A percentile compares a stretch with the other conserved stretches of the same genome.
These are phyloP conservation scores for Myriosclerotinia duriaeana DNA, from an alignment of 2,329 filamentous ascomycete genomes.

Conservation along the genomic window DNA sequence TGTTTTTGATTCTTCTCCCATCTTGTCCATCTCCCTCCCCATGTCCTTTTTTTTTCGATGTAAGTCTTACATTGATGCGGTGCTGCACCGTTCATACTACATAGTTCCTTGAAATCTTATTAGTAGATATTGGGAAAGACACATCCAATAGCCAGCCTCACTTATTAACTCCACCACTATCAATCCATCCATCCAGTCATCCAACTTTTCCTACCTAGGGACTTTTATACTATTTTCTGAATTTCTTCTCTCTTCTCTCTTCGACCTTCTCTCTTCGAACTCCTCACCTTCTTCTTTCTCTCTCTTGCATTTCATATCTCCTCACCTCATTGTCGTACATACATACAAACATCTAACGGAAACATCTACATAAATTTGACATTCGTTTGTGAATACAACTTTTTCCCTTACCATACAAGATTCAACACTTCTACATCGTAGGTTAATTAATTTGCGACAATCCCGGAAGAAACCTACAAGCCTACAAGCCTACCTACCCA, in stretches of 20 bases:
- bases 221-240: background rate
- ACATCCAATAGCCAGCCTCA: no score
- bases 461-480: slow-evolving; percentile 1
- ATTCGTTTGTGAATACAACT: slow-evolving; percentile 11
- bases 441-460: slow-evolving; percentile 15
- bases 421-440: slow-evolving; percentile 1
- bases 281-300: slow-evolving; percentile 16
- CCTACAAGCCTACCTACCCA: background rate
- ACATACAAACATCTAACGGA: background rate
- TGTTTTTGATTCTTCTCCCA: no score
- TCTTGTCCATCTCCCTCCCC: no score
- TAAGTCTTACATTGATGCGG: no score
- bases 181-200: no score
- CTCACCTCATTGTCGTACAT: background rate
- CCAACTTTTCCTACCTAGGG: no score
- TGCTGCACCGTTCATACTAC: no score
- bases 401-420: background rate
- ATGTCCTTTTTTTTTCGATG: no score
- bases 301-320: slow-evolving; percentile 5
- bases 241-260: background rate
- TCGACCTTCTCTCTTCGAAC: background rate
- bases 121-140: no score
- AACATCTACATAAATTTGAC: slow-evolving; percentile 1
- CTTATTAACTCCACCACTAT: no score
- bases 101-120: no score